Evolutionary conservation across 73 alveolate genomes (phyloP), one percentile per base, ranked within the genome.

Genomic region (Urostyla sp.): DNA sequence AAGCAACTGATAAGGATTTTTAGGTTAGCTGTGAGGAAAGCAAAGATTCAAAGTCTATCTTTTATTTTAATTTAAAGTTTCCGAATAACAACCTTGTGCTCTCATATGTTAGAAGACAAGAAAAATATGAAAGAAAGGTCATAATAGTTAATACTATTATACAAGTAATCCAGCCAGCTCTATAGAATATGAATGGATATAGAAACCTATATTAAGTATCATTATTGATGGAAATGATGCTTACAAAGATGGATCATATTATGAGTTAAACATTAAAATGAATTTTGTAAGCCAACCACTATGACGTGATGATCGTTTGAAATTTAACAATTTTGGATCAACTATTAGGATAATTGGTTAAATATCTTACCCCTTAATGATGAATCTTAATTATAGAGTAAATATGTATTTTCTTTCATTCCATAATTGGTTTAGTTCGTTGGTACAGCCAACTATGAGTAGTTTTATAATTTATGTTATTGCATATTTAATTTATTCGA

Each of bases 111-210:
- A 59, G 34, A n/a, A 59, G 32, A 34, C 76, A 59, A 34, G 57
- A 59, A 55, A 59, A 59, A 20, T 59, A 59, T 32, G 57, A 35
- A 32, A 59, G 21, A 4, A 59, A 21, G 6, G 76, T 59, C 6
- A 59, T 28, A 3, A 59, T 31, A 6, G 76, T 59, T n/a, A 59
- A 59, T 4, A 59, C 76, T 4, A 59, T 59, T 11, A 55, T 35
- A 55, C 76, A 59, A 28, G 76, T 59, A 35, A 59, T 27, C 76
- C 76, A 59, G 4, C 76, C 76, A 59, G 76, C 53, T 32, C 76
- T 28, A 5, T 55, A 13, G 57, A 59, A 35, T 3, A 59, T 59
- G 20, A 35, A 59, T 7, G 76, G 76, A 6, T 35, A 4, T 15
- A 59, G 30, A 35, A 59, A 52, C 6, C 76, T 59, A 31, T 13